Percentiles rank a stretch among this genome's conserved stretches.
Evolutionary conservation across 768 basidiomycete species (phyloP).

Genomic region (Lactifluus echinatus): DNA sequence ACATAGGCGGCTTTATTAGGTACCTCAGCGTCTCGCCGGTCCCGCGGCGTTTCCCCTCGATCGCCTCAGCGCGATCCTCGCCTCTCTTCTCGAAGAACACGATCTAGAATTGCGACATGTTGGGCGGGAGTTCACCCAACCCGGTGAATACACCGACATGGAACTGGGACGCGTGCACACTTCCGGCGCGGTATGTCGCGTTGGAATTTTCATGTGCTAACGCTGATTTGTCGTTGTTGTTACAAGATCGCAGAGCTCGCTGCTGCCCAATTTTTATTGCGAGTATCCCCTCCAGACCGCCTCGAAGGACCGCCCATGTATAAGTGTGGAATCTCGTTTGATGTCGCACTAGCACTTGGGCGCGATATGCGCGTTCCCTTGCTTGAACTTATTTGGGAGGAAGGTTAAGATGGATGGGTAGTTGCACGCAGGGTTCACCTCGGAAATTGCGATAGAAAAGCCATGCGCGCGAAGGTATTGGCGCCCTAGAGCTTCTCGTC

Average conservation of each 20-base stretch:
- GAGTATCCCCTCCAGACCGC: conserved; percentile 50
- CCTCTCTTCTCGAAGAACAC: conserved; percentile 67
- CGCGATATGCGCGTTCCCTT: conserved; percentile 51
- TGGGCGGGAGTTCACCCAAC: conserved; percentile 41
- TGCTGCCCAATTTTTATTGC: conserved; percentile 55
- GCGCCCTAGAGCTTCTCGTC: background rate
- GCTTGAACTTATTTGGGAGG: conserved; percentile 63
- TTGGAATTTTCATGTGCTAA: background rate
- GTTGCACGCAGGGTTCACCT: background rate
- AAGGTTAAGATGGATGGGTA: background rate
- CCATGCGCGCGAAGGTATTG: background rate
- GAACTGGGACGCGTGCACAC: conserved; percentile 56
- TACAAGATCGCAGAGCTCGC: conserved; percentile 58
- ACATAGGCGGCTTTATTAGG: conserved; percentile 29
- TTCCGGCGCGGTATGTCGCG: conserved; percentile 44
- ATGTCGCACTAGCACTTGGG: conserved; percentile 45
- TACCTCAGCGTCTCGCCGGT: conserved; percentile 71
- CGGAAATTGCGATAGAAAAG: background rate
- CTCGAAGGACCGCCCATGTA: conserved; percentile 64
- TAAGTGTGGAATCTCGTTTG: conserved; percentile 64
- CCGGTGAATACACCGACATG: conserved; percentile 70
- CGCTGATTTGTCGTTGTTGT: background rate
- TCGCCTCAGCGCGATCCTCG: conserved; percentile 70
- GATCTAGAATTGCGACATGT: conserved; percentile 41
- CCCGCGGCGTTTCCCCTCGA: conserved; percentile 75